Percentiles rank a stretch among this genome's conserved stretches.
phyloP scores from a whole-genome alignment of 305 asterid species.

The Coffea humblotiana region DNA sequence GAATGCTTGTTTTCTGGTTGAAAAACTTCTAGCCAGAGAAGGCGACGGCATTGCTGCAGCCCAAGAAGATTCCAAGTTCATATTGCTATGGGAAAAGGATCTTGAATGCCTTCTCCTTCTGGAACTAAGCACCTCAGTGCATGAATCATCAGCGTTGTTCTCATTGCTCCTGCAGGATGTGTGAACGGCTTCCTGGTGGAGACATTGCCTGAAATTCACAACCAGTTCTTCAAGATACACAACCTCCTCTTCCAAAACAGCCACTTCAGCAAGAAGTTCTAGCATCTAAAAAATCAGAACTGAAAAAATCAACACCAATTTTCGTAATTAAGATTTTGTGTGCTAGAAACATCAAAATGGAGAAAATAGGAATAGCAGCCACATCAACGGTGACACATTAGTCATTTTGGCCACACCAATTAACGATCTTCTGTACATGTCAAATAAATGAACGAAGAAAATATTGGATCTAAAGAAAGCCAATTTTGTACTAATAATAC shows the following conservation, averaged over 20 bases:
- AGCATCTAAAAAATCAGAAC: slow-evolving; percentile 46
- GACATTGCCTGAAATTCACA: slow-evolving; percentile 67
- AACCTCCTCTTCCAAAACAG: slow-evolving; percentile 93
- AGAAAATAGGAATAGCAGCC: neutral
- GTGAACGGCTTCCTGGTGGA: slow-evolving; percentile 65
- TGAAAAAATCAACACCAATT: neutral
- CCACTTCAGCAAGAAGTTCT: slow-evolving; percentile 96
- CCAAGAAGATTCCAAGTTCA: slow-evolving; percentile 31
- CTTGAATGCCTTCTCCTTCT: slow-evolving; percentile 49
- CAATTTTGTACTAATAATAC: slow-evolving; percentile 2
- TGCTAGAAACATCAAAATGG: neutral
- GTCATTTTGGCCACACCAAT: neutral
- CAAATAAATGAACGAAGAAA: neutral
- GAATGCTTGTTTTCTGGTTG: slow-evolving; percentile 42
- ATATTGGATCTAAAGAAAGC: slow-evolving; percentile 7
- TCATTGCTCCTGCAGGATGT: slow-evolving; percentile 45
- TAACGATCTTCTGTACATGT: neutral
- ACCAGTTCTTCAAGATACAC: slow-evolving; percentile 75
- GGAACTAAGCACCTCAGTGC: slow-evolving; percentile 23
- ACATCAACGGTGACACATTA: neutral
- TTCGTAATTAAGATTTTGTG: neutral
- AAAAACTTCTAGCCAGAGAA: slow-evolving; percentile 45
- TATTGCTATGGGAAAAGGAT: slow-evolving; percentile 57
- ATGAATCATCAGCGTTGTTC: slow-evolving; percentile 23
- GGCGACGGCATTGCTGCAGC: slow-evolving; percentile 26